Base-by-base conservation (phyloP, 371 early-diverging fungal species). In the Saksenaea vasiformis region DNA sequence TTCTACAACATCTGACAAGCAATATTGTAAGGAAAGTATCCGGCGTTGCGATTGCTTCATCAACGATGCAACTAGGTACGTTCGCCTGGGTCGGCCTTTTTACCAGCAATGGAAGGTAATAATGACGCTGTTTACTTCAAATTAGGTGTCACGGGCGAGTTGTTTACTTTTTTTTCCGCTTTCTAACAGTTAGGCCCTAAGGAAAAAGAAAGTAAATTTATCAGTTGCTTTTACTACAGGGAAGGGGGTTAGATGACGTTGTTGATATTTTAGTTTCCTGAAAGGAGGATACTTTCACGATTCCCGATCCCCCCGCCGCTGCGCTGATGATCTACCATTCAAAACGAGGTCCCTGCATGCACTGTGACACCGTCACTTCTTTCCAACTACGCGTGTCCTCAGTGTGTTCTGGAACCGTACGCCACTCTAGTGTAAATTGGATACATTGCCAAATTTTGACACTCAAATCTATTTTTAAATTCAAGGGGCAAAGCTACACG, bases 401-500 rank as follows among this genome's bases (percentile, higher is more conserved):
- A 47, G 22, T 19, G 51, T 47, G 51, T 47, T 47, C 51, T 47
- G 51, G 51, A 47, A 47, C 51, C 51, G 22, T n/a, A 22, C 51
- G 51, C 51, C 51, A 47, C 51, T 22, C 22, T 22, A 22, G 22
- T 47, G 22, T 47, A 47, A 47, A 47, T 47, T 47, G 51, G 31
- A 17, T 47, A 19, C 51, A 47, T 47, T 47, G 22, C 51, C 51
- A 47, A 19, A 47, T 47, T 47, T 47, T 22, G 51, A 47, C 51
- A 3, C 51, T 47, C 22, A 8, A 22, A 22, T 47, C 51, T 47
- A 47, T 47, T 47, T 47, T 47, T 47, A 47, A 47, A 47, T 47
- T 10, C 51, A 10, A 47, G 51, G 51, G 51, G 51, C 51, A 61
- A n/a, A 53, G 15, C 47, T 58, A 58, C 38, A 36, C 38, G 39